Evolutionary conservation across 2,329 filamentous ascomycete genomes (phyloP).

Genomic region (Cercospora beticola): DNA sequence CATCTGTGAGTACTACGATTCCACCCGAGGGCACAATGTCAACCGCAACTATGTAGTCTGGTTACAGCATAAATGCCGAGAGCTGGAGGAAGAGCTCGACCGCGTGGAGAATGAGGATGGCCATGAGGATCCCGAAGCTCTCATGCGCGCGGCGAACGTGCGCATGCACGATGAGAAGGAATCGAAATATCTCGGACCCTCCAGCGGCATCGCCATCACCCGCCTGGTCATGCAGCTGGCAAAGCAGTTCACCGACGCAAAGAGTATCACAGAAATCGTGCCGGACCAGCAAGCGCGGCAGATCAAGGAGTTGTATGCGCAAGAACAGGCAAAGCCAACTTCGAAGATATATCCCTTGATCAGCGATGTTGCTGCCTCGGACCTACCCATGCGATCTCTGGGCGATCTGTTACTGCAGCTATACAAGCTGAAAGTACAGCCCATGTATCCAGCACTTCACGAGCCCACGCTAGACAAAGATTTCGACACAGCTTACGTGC

Average conservation of each 20-base stretch:
- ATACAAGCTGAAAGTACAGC: constrained; percentile 85
- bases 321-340: constrained; percentile 65
- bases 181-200: constrained; percentile 85
- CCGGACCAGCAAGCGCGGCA: constrained; percentile 68
- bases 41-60: constrained; percentile 89
- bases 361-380: constrained; percentile 76
- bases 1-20: constrained; percentile 93
- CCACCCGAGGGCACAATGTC: constrained; percentile 79
- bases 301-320: constrained; percentile 65
- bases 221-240: constrained; percentile 94
- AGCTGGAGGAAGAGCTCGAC: constrained; percentile 77
- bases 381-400: constrained; percentile 70
- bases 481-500: constrained; percentile 76
- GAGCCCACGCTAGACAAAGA: constrained; percentile 75
- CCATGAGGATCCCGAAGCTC: constrained; percentile 71
- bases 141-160: constrained; percentile 83
- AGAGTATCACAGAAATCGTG: constrained; percentile 88
- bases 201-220: constrained; percentile 93
- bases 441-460: constrained; percentile 83
- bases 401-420: constrained; percentile 79
- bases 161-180: constrained; percentile 83
- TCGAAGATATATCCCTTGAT: constrained; percentile 87
- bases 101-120: constrained; percentile 76
- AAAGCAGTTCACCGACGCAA: constrained; percentile 86
- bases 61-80: constrained; percentile 80